A percentile compares a stretch with the other conserved stretches of the same genome.
Evolutionary conservation across 495 filamentous ascomycete genomes (phyloP).

Genomic region (Aspergillus panamensis): DNA sequence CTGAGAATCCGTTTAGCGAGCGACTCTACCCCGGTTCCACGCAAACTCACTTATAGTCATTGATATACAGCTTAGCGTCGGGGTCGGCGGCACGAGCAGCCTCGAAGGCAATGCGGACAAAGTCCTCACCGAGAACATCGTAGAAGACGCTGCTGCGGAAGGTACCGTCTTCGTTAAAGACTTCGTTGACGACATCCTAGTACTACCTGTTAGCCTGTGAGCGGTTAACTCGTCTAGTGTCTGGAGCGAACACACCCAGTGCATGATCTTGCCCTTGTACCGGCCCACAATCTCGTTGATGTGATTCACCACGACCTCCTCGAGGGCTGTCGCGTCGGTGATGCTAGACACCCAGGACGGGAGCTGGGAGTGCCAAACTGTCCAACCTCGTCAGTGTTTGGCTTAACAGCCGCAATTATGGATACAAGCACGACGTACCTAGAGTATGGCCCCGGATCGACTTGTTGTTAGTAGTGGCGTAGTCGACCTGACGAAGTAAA

Average conservation of each 20-base stretch:
- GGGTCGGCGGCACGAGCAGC: conserved; percentile 53
- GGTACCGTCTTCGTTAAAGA: conserved; percentile 64
- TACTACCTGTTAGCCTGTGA: conserved; percentile 4
- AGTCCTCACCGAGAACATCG: conserved; percentile 54
- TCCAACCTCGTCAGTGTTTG: conserved; percentile 4
- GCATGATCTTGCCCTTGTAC: conserved; percentile 46
- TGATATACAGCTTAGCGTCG: conserved; percentile 62
- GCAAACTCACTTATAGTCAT: conserved; percentile 46
- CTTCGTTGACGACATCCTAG: conserved; percentile 68
- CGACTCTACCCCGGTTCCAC: background rate
- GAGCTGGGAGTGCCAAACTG: conserved; percentile 53
- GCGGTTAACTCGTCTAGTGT: background rate
- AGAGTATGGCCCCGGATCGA: conserved; percentile 51
- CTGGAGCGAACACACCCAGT: conserved; percentile 36
- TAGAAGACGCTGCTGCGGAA: conserved; percentile 55
- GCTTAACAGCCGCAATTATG: background rate
- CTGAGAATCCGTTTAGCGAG: conserved; percentile 10
- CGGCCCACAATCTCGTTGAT: conserved; percentile 25
- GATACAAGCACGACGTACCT: conserved; percentile 18
- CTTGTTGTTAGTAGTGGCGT: conserved; percentile 43
- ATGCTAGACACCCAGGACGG: conserved; percentile 47
- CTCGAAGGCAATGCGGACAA: conserved; percentile 56
- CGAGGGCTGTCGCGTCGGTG: conserved; percentile 43
- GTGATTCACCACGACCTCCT: conserved; percentile 35
- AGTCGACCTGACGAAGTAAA: conserved; percentile 36